Percentiles rank a stretch among this genome's conserved stretches.
Evolutionary conservation across 2,329 filamentous ascomycete species (phyloP).

Genomic region (Phaeosphaeriaceae sp.): DNA sequence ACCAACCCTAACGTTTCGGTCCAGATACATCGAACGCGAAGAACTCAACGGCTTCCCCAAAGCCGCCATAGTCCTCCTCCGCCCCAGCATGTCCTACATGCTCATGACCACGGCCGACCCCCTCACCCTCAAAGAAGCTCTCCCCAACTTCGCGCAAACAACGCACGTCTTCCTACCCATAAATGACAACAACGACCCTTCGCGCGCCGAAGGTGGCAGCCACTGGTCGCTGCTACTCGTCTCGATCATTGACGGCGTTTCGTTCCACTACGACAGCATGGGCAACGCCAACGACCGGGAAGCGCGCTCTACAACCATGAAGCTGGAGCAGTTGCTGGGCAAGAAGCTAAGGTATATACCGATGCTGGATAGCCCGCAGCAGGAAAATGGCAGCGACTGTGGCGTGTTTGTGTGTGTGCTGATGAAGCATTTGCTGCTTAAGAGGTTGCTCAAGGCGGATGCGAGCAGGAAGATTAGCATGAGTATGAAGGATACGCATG

Average conservation of each 20-base stretch:
- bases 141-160: constrained; percentile 80
- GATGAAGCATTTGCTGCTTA: constrained; percentile 92
- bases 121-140: constrained; percentile 65
- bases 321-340: constrained; percentile 72
- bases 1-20: constrained; percentile 6
- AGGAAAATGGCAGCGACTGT: constrained; percentile 92
- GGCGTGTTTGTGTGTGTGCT: constrained; percentile 95
- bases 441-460: constrained; percentile 79
- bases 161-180: constrained; percentile 96
- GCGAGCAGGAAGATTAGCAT: constrained; percentile 89
- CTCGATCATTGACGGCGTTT: constrained; percentile 83
- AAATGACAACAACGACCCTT: constrained; percentile 81
- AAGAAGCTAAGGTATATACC: constrained; percentile 77
- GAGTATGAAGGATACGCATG: constrained; percentile 85
- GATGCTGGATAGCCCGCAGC: constrained; percentile 84
- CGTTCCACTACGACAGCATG: constrained; percentile 96
- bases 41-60: constrained; percentile 79
- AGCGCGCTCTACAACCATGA: constrained; percentile 71
- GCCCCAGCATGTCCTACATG: constrained; percentile 91
- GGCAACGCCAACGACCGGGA: constrained; percentile 77
- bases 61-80: constrained; percentile 86
- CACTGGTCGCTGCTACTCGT: constrained; percentile 97
- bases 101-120: constrained; percentile 75
- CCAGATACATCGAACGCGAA: constrained; percentile 85
- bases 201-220: constrained; percentile 87